Evolutionary conservation across 257 asterid genomes (phyloP).

Genomic region (Fraxinus excelsior): DNA sequence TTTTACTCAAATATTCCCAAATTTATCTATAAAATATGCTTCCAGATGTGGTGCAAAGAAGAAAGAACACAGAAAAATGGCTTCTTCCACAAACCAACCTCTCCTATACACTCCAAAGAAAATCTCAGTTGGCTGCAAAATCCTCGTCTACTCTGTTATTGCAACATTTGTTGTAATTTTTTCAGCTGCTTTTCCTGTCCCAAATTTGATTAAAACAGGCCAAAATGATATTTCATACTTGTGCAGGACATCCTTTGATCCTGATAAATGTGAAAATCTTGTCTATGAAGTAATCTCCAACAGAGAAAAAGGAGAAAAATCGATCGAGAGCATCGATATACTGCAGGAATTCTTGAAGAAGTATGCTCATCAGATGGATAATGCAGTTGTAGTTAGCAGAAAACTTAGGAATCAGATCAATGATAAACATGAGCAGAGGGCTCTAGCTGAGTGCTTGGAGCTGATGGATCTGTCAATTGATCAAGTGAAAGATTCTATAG

Average conservation of each 20-base stretch:
- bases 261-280: slow-evolving; percentile 29
- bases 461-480: slow-evolving; percentile 45
- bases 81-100: slow-evolving; percentile 31
- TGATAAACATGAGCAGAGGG: slow-evolving; percentile 24
- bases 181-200: slow-evolving; percentile 31
- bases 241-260: slow-evolving; percentile 38
- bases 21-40: slow-evolving; percentile 6
- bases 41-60: not conserved
- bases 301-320: not conserved
- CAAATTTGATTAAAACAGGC: slow-evolving; percentile 3
- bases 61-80: slow-evolving; percentile 22
- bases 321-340: not conserved
- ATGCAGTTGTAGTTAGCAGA: slow-evolving; percentile 6
- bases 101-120: slow-evolving; percentile 28
- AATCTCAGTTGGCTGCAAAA: slow-evolving; percentile 24
- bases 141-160: slow-evolving; percentile 24
- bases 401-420: slow-evolving; percentile 26
- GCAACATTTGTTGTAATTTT: slow-evolving; percentile 17
- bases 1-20: not conserved
- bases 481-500: slow-evolving; percentile 34
- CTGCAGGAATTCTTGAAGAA: slow-evolving; percentile 31
- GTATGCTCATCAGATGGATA: slow-evolving; percentile 29
- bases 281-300: slow-evolving; percentile 28
- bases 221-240: slow-evolving; percentile 15
- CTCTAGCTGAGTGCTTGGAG: slow-evolving; percentile 49